A percentile compares a stretch with the other conserved stretches of the same genome.
phyloP scores from a whole-genome alignment of 164 flowering plant genomes.

The Cinnamomum chago region DNA sequence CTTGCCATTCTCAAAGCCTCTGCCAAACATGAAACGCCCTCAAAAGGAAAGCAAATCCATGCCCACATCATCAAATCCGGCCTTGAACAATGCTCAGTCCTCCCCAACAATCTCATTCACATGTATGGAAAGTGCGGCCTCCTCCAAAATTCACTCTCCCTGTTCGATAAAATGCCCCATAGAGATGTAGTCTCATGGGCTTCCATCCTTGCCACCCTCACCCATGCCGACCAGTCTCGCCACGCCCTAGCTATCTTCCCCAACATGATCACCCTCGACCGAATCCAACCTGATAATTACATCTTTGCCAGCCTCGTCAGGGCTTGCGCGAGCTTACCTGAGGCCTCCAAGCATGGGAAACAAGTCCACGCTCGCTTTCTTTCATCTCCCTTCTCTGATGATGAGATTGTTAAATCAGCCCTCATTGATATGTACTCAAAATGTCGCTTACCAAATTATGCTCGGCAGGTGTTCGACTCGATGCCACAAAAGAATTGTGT shows the following conservation, averaged over 20 bases:
- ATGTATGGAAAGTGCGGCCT: conserved; percentile 55
- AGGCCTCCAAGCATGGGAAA: conserved; percentile 37
- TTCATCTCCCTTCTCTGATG: conserved; percentile 39
- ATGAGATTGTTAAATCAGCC: conserved; percentile 63
- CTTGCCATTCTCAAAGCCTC: conserved; percentile 41
- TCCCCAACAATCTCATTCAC: conserved; percentile 52
- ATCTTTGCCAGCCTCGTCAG: conserved; percentile 54
- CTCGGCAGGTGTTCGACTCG: conserved; percentile 49
- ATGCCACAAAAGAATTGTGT: conserved; percentile 38
- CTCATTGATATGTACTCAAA: conserved; percentile 83
- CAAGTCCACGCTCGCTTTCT: conserved; percentile 68
- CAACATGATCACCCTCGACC: conserved; percentile 30
- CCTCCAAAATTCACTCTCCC: conserved; percentile 34
- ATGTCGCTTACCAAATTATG: conserved; percentile 52
- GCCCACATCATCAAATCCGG: conserved; percentile 63
- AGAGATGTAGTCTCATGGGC: conserved; percentile 69
- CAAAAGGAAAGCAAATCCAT: conserved; percentile 45
- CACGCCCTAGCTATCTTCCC: conserved; percentile 39
- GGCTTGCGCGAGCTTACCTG: conserved; percentile 48
- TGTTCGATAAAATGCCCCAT: conserved; percentile 74
- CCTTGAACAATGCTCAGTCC: conserved; percentile 23
- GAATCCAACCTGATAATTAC: conserved; percentile 57
- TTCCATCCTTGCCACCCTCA: conserved; percentile 64
- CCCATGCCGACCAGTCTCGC: conserved; percentile 39
- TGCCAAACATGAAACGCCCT: conserved; percentile 31